Conservation (phyloP, 371 early-diverging fungal genomes). For the Mucor irregularis region DNA sequence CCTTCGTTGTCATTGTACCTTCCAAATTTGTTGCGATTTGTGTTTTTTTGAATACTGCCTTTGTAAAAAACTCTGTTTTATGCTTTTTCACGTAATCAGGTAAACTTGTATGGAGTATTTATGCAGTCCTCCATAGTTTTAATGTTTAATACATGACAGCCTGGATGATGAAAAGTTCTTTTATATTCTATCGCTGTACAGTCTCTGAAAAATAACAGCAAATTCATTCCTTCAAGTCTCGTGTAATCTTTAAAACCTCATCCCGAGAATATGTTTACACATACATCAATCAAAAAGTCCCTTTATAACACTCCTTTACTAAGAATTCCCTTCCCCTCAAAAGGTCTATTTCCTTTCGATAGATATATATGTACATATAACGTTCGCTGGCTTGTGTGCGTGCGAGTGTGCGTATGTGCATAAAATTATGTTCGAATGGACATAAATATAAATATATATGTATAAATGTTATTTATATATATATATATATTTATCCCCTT, state of each 20-base stretch:
- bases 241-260: conserved; percentile 8
- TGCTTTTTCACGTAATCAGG: too few relatives aligned
- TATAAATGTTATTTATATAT: conserved; percentile 1
- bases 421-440: too few relatives aligned
- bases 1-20: conserved; percentile 20
- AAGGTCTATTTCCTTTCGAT: not conserved
- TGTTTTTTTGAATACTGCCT: not conserved
- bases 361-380: conserved; percentile 1
- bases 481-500: conserved; percentile 11
- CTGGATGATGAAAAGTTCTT: too few relatives aligned
- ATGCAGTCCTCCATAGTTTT: too few relatives aligned
- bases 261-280: too few relatives aligned
- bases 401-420: too few relatives aligned
- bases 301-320: conserved; percentile 1
- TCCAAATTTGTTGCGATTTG: conserved; percentile 3
- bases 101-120: too few relatives aligned
- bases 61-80: not conserved
- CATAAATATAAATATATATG: not conserved
- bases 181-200: too few relatives aligned
- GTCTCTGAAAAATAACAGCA: not conserved
- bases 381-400: not conserved
- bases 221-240: conserved; percentile 2
- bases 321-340: conserved; percentile 16
- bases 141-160: too few relatives aligned
- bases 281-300: conserved; percentile 12